Base-by-base conservation (phyloP, 371 early-diverging fungal species). In the Blastocladiella emersonii region DNA sequence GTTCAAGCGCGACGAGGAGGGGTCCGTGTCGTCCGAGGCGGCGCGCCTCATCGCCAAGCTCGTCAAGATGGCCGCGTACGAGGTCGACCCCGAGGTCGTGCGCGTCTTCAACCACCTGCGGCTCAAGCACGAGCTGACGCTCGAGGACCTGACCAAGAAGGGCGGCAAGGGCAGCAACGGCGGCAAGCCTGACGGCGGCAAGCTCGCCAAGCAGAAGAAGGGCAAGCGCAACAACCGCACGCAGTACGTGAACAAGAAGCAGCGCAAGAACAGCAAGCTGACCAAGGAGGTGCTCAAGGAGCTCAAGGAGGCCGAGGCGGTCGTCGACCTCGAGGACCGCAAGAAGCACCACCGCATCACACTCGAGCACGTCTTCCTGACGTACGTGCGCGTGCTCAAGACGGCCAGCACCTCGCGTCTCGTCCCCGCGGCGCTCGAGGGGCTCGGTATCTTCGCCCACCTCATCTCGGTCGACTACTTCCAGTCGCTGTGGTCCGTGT, bases 71-170 rank as follows among this genome's bases (percentile, higher is more conserved):
- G n/a, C 15, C 30, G 32, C 6, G 13, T 48, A 32, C 49, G 3
- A 10, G 27, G 10, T 25, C 32, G 49, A 62, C 36, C 53, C 53
- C 3, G 7, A 10, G 32, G 53, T 62, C 2, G 13, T 62, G 6
- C 53, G 60, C 12, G 44, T 59, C 13, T 34, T 59, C 6, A 30
- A 7, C 27, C 59, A 59, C 44, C 34, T 59, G 30, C 59, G 59
- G 44, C 44, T 59, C 37, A 59, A 59, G 27, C 27, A 59, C 25
- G 59, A 59, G 55, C n/a, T 62, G 53, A 62, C 44, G 62, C 41
- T 62, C 32, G 44, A 51, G 49, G 62, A 62, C 30, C 10, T 62
- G 44, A 6, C 60, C 13, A 53, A 37, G 25, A 62, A 49, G 62
- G 55, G 27, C 53, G 19, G 7, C 30, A 6, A 21, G 19, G 48